These are phyloP conservation scores for Neurospora sp. DNA, from an alignment of 495 filamentous ascomycete genomes.

Conservation along the genomic window DNA sequence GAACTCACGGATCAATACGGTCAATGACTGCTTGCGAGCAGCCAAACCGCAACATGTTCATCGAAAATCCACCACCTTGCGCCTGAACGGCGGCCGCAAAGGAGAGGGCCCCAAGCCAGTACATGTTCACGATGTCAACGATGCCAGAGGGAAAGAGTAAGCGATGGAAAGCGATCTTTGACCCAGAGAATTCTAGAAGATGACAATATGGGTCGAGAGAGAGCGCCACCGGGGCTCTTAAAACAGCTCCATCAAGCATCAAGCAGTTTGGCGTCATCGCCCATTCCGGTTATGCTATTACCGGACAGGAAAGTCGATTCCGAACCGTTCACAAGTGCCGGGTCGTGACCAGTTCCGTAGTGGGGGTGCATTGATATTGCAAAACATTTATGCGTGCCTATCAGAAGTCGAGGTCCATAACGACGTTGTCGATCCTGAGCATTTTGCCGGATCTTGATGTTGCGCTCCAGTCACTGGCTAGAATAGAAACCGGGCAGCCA, in stretches of 20 bases:
- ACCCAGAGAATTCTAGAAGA: neutral
- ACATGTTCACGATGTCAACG: slow-evolving; percentile 14
- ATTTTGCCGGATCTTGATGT: slow-evolving; percentile 5
- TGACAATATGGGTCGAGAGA: neutral
- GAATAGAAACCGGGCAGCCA: neutral
- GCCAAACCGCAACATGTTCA: slow-evolving; percentile 34
- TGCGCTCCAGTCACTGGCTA: neutral
- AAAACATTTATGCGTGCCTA: slow-evolving; percentile 2
- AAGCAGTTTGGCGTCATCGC: neutral
- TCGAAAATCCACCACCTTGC: slow-evolving; percentile 15
- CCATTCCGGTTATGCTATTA: neutral
- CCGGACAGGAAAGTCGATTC: neutral
- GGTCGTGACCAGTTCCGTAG: neutral
- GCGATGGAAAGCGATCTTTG: neutral
- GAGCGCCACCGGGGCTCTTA: neutral
- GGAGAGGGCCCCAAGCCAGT: slow-evolving; percentile 23
- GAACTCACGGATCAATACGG: slow-evolving; percentile 25
- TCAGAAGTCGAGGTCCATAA: neutral
- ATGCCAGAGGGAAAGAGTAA: neutral
- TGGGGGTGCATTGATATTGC: neutral
- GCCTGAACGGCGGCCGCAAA: slow-evolving; percentile 23
- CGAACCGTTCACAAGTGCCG: slow-evolving; percentile 2
- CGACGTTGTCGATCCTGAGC: neutral
- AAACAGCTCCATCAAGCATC: neutral
- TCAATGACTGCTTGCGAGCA: slow-evolving; percentile 34